Conservation (phyloP, 2,329 filamentous ascomycete genomes). For the Didymosphaeria variabile region DNA sequence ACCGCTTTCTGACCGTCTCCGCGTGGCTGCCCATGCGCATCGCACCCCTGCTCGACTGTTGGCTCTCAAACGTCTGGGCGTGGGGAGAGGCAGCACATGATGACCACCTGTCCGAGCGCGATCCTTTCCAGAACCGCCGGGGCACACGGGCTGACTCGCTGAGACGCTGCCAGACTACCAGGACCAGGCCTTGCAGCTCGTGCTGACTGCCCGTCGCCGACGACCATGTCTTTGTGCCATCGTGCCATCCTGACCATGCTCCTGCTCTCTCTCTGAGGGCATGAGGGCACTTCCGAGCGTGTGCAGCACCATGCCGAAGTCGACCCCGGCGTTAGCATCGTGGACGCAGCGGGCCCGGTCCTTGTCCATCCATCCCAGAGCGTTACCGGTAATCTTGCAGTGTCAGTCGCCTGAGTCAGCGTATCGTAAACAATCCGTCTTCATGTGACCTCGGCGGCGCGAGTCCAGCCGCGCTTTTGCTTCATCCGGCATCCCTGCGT, state of each 20-base stretch:
- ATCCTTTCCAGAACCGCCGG: constrained; percentile 46
- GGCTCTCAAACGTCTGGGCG: constrained; percentile 37
- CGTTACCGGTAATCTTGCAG: not conserved
- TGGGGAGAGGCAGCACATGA: constrained; percentile 47
- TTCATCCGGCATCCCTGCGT: constrained; percentile 26
- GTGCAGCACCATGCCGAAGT: constrained; percentile 7
- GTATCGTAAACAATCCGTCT: constrained; percentile 10
- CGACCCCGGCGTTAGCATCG: not conserved
- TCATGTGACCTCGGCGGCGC: constrained; percentile 34
- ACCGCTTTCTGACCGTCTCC: constrained; percentile 17
- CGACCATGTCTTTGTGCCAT: too few relatives aligned
- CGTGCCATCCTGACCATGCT: too few relatives aligned
- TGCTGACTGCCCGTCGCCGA: constrained; percentile 9
- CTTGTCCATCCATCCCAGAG: too few relatives aligned
- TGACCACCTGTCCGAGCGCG: constrained; percentile 21
- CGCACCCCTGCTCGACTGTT: constrained; percentile 19
- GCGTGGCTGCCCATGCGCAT: constrained; percentile 27
- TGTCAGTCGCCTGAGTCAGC: constrained; percentile 6
- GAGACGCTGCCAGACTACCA: constrained; percentile 18
- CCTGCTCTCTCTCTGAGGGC: not conserved
- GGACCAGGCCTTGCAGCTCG: constrained; percentile 13
- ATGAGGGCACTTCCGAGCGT: not conserved
- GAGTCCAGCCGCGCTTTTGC: constrained; percentile 25
- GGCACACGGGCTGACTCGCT: constrained; percentile 42
- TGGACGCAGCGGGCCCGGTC: not conserved